Conservation (phyloP, 768 basidiomycete species). For the Lenzites betulinus region DNA sequence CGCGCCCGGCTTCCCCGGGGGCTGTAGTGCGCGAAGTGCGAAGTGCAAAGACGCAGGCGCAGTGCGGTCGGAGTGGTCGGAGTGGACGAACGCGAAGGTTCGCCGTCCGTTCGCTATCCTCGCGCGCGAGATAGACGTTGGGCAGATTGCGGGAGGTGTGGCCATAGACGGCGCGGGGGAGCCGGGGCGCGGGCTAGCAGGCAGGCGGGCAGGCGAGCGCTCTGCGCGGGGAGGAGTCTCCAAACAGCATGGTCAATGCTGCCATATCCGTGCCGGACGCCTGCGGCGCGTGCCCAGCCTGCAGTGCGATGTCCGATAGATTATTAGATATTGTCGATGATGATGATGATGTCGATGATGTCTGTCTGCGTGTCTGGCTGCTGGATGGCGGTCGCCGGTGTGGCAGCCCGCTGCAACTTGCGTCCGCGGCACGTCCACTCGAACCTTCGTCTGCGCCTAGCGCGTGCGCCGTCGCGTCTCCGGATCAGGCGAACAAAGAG, state of each 20-base stretch:
- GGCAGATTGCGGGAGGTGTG: constrained; percentile 4
- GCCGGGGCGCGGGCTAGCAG: constrained; percentile 19
- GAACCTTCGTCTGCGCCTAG: background rate
- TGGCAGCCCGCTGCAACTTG: background rate
- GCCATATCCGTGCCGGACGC: constrained; percentile 17
- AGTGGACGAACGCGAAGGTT: constrained; percentile 5
- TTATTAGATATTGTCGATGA: too few species aligned
- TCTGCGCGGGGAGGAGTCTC: constrained; percentile 11
- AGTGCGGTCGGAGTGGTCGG: too few species aligned
- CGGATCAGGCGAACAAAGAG: constrained; percentile 9
- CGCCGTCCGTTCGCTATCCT: background rate
- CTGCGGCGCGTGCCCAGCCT: too few species aligned
- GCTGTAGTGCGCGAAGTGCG: background rate
- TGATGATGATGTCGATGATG: too few species aligned
- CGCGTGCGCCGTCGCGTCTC: background rate
- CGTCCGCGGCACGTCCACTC: too few species aligned
- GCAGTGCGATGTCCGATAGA: too few species aligned
- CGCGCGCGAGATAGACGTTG: constrained; percentile 14
- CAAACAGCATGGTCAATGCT: constrained; percentile 24
- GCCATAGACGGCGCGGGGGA: constrained; percentile 18
- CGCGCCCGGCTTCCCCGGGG: too few species aligned
- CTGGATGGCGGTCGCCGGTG: too few species aligned
- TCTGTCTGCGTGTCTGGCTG: background rate
- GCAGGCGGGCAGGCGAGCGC: too few species aligned
- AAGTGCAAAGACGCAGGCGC: too few species aligned